phyloP scores from a whole-genome alignment of 2,329 filamentous ascomycete species.

The Fonsecaea pedrosoi region DNA sequence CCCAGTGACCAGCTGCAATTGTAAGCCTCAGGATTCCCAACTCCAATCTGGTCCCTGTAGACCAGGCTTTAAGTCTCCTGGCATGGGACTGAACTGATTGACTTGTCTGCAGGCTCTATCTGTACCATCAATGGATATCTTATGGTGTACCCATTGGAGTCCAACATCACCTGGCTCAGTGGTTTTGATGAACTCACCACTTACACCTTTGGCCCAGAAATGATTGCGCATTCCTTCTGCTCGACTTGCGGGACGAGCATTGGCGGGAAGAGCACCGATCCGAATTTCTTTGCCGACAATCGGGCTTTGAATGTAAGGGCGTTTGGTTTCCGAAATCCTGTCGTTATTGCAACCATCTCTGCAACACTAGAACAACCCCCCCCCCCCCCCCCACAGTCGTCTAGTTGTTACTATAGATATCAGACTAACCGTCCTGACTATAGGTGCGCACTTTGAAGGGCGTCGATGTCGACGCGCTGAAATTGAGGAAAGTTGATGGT shows the following conservation, averaged over 20 bases:
- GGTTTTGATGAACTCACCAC: slow-evolving; percentile 40
- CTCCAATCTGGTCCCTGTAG: background rate
- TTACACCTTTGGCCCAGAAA: slow-evolving; percentile 42
- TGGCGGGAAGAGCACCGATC: slow-evolving; percentile 39
- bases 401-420: background rate
- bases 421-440: slow-evolving; percentile 4
- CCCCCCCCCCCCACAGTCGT: background rate
- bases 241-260: slow-evolving; percentile 44
- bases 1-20: slow-evolving; percentile 39
- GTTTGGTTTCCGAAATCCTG: background rate
- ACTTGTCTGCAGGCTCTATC: slow-evolving; percentile 40
- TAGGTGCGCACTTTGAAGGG: slow-evolving; percentile 42
- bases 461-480: slow-evolving; percentile 41
- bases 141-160: slow-evolving; percentile 41
- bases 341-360: background rate
- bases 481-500: slow-evolving; percentile 40
- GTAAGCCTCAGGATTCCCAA: slow-evolving; percentile 16
- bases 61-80: background rate
- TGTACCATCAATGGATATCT: slow-evolving; percentile 45
- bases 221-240: slow-evolving; percentile 44
- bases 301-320: slow-evolving; percentile 44
- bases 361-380: slow-evolving; percentile 1
- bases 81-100: slow-evolving; percentile 1
- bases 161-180: slow-evolving; percentile 39
- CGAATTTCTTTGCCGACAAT: slow-evolving; percentile 39